A percentile compares a stretch with the other conserved stretches of the same genome.
Evolutionary conservation across 208 protist genomes (phyloP).

Genomic region (Herpetomonas samuelpessoai): DNA sequence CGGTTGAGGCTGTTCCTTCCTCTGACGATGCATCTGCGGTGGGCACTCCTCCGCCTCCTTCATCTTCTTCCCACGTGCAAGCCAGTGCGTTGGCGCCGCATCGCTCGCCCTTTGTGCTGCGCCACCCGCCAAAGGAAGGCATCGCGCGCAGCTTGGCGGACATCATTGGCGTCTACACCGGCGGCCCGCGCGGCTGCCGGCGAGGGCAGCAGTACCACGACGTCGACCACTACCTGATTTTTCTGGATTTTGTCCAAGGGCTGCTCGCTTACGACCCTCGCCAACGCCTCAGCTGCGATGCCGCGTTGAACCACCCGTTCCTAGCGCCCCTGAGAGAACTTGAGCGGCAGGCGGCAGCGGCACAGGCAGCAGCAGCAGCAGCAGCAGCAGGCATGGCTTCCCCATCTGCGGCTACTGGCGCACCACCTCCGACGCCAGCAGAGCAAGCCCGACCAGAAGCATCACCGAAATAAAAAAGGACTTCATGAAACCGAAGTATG

Average conservation of each 20-base stretch:
- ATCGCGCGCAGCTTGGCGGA: constrained; percentile 30
- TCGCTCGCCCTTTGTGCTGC: constrained; percentile 17
- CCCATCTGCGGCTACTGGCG: too few species aligned
- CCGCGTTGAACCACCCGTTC: constrained; percentile 80
- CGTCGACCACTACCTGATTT: constrained; percentile 52
- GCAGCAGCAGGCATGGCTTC: constrained; percentile 1
- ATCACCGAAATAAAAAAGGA: too few species aligned
- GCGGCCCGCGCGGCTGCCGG: constrained; percentile 79
- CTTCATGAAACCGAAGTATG: too few species aligned
- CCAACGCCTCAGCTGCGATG: constrained; percentile 60
- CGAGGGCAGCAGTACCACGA: constrained; percentile 71
- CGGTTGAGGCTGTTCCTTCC: too few species aligned
- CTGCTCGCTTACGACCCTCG: constrained; percentile 79
- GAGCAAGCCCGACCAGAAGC: not conserved
- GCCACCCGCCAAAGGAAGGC: constrained; percentile 5
- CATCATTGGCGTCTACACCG: constrained; percentile 68
- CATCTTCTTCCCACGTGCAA: too few species aligned
- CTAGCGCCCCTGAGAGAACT: constrained; percentile 38
- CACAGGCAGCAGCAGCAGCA: constrained; percentile 30
- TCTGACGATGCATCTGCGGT: too few species aligned
- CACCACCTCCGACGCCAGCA: not conserved
- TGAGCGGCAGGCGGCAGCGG: constrained; percentile 12
- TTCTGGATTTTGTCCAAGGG: constrained; percentile 73
- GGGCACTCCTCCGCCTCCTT: too few species aligned
- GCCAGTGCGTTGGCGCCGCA: too few species aligned